Conservation (phyloP, 2,329 filamentous ascomycete genomes). For the Tolypocladium endophyticum region DNA sequence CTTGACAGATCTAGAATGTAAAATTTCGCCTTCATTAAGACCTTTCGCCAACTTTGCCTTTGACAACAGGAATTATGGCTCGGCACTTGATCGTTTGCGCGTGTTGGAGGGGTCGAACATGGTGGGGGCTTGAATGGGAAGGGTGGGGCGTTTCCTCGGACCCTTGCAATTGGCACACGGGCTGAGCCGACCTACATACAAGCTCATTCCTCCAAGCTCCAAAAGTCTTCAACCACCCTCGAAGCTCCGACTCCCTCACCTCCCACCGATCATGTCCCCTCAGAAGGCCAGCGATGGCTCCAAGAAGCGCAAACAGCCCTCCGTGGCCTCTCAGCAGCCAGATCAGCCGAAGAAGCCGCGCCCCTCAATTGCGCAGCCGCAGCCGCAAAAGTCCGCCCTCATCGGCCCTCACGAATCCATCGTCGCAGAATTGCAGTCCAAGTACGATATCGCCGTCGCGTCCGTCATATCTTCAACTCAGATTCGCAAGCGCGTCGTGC, state of each 20-base stretch:
- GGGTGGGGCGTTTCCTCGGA: neutral
- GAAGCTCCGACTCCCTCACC: neutral
- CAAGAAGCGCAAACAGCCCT: constrained; percentile 5
- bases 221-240: neutral
- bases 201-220: neutral
- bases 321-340: neutral
- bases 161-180: neutral
- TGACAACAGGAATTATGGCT: too few species aligned
- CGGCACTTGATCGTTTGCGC: neutral
- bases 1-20: too few species aligned
- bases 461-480: constrained; percentile 50
- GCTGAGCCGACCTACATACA: neutral
- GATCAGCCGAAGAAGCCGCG: constrained; percentile 4
- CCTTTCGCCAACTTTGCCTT: too few species aligned
- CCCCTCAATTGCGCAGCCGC: constrained; percentile 1
- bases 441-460: constrained; percentile 38
- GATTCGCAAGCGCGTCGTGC: constrained; percentile 43
- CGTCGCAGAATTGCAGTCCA: constrained; percentile 30
- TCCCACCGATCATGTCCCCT: constrained; percentile 3
- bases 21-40: too few species aligned
- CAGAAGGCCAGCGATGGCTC: neutral
- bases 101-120: neutral
- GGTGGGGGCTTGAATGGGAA: neutral
- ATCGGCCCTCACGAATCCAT: constrained; percentile 29
- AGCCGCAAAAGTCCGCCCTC: constrained; percentile 11